A percentile compares a stretch with the other conserved stretches of the same genome.
Evolutionary conservation across 306 rosid genomes (phyloP).

Genomic region (Trichosanthes truncata): DNA sequence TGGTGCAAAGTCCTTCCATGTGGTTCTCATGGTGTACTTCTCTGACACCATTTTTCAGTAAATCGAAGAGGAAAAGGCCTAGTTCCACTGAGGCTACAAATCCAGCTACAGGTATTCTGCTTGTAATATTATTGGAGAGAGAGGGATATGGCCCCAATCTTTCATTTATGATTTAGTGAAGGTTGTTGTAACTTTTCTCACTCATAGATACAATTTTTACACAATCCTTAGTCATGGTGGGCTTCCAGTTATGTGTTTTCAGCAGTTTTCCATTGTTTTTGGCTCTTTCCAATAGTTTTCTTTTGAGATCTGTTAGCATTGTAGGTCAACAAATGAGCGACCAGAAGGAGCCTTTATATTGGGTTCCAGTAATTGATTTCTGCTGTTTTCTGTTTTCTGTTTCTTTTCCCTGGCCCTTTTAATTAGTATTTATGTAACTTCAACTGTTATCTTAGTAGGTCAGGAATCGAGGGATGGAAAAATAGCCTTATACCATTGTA

Average conservation of each 20-base stretch:
- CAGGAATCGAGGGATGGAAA: constrained; percentile 29
- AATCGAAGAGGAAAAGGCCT: constrained; percentile 50
- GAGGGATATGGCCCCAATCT: not conserved
- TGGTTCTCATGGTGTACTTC: constrained; percentile 10
- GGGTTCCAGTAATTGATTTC: constrained; percentile 21
- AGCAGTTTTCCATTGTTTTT: not conserved
- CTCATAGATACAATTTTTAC: not conserved
- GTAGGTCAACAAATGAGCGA: constrained; percentile 22
- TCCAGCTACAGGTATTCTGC: constrained; percentile 25
- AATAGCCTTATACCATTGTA: constrained; percentile 41
- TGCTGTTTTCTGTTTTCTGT: constrained; percentile 4
- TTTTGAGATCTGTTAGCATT: not conserved
- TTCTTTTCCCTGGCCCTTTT: not conserved
- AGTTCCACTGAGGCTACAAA: constrained; percentile 28
- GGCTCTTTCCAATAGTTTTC: not conserved
- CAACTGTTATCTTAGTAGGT: constrained; percentile 5
- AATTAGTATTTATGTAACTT: not conserved
- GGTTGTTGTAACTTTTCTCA: not conserved
- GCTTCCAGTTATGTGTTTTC: not conserved
- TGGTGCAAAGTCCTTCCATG: not conserved
- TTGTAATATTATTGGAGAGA: not conserved
- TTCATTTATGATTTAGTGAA: not conserved
- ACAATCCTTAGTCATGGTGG: not conserved
- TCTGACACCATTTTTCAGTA: constrained; percentile 11
- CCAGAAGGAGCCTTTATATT: constrained; percentile 27